Base-by-base conservation (phyloP, 306 rosid species). In the Gastrolobium villosum region DNA sequence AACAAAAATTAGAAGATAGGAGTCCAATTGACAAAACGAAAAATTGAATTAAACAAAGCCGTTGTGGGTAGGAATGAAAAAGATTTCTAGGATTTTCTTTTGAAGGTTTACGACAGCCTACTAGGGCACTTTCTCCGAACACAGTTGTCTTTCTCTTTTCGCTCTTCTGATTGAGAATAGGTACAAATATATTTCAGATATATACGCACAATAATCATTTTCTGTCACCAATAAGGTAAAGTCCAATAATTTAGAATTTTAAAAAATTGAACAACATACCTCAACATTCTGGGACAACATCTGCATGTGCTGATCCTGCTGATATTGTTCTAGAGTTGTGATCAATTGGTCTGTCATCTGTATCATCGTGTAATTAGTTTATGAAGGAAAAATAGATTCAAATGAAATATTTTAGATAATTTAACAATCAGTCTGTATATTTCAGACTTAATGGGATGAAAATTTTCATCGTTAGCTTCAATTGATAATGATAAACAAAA, bases 141-240 rank as follows among this genome's bases (percentile, higher is more conserved):
- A 45, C 54, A 46, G 76, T 40, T 56, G 48, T 34, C 77, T 65
- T 79, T 80, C 82, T 83, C 84, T 76, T 86, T 79, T 60, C 60
- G 35, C 49, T 56, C 48, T 73, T 77, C 91, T 87, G 71, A 61
- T 53, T 32, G 65, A 59, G 34, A 65, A 61, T 41, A n/a, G 40
- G 56, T 49, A 50, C 4, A 65, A n/a, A 34, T 30, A 36, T 78
- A 41, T 34, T 54, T 74, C 59, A 66, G 37, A 75, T 54, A 36
- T 31, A 65, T 62, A 14, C 8, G 13, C 13, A 52, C 31, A 57
- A 39, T 63, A 45, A 68, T 39, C 0, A 73, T 52, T 72, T 60
- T 49, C 56, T 52, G 54, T 6, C n/a, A 76, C 52, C 66, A 46
- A 60, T 31, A 64, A 68, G 32, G 41, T 40, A 62, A 77, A 74